Conservation (phyloP, 1,284 basidiomycete species). For the Pseudozyma sp. region DNA sequence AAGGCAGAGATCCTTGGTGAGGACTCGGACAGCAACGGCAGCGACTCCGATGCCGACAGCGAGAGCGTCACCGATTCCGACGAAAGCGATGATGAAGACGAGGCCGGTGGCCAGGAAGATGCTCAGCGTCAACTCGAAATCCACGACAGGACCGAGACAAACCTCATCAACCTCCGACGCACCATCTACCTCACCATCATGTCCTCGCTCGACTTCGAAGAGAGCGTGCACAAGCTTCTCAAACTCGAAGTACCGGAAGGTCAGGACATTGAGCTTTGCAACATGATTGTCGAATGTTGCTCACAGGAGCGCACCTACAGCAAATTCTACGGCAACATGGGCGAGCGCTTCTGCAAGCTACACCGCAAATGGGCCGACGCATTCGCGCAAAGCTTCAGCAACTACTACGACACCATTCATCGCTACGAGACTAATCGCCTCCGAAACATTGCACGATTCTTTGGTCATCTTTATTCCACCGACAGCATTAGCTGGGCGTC, state of each 20-base stretch:
- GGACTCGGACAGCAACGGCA: constrained; percentile 48
- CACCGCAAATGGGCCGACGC: constrained; percentile 91
- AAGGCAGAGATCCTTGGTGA: constrained; percentile 90
- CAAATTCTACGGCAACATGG: constrained; percentile 93
- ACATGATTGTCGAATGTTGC: constrained; percentile 99
- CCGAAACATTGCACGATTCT: constrained; percentile 95
- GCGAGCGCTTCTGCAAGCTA: constrained; percentile 95
- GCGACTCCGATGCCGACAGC: constrained; percentile 38
- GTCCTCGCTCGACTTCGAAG: constrained; percentile 81
- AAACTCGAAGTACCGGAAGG: constrained; percentile 92
- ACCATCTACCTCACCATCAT: constrained; percentile 98
- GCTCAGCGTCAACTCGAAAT: constrained; percentile 75
- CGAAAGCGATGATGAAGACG: constrained; percentile 75
- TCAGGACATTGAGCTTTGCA: constrained; percentile 93
- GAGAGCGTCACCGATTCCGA: constrained; percentile 68
- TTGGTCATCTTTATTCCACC: constrained; percentile 80
- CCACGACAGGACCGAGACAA: constrained; percentile 93
- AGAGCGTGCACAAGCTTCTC: constrained; percentile 96
- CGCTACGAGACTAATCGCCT: constrained; percentile 98
- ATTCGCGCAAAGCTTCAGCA: constrained; percentile 87
- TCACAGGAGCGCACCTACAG: constrained; percentile 98
- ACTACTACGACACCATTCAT: constrained; percentile 96
- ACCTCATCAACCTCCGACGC: constrained; percentile 91
- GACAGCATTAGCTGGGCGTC: constrained; percentile 91
- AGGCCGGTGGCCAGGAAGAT: constrained; percentile 74